These are phyloP conservation scores for Leccinum imitatum DNA, from an alignment of 768 basidiomycete genomes.

Conservation along the genomic window DNA sequence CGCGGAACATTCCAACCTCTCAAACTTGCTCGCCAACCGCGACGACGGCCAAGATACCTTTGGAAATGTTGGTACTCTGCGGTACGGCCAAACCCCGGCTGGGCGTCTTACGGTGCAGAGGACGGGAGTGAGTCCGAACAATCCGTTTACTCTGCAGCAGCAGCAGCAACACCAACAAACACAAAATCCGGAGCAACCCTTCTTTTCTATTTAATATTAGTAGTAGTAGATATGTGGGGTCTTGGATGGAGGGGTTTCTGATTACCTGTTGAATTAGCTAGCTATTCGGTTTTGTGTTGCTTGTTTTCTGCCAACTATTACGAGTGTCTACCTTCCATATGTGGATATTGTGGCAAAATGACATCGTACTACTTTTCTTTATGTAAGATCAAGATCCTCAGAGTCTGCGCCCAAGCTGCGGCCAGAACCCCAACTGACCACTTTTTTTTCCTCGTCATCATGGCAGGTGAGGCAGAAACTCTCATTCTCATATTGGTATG, in stretches of 20 bases:
- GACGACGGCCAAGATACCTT: constrained; percentile 97
- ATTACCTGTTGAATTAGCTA: constrained; percentile 18
- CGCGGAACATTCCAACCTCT: constrained; percentile 72
- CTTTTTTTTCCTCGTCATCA: neutral
- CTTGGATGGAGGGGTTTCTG: neutral
- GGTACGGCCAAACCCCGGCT: constrained; percentile 65
- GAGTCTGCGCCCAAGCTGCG: neutral
- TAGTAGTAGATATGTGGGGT: neutral
- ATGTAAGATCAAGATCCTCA: neutral
- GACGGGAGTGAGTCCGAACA: constrained; percentile 49
- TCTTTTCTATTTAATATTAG: constrained; percentile 66
- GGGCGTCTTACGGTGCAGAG: constrained; percentile 47
- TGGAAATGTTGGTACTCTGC: constrained; percentile 79
- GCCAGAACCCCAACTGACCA: neutral
- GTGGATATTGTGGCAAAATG: constrained; percentile 17
- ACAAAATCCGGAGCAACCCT: constrained; percentile 65
- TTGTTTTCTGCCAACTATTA: neutral
- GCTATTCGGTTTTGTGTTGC: neutral
- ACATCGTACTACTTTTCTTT: constrained; percentile 20
- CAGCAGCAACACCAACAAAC: constrained; percentile 51
- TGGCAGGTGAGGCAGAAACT: constrained; percentile 16
- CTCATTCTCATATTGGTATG: constrained; percentile 14
- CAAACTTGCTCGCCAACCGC: constrained; percentile 78
- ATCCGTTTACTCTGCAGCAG: constrained; percentile 58
- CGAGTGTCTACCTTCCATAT: constrained; percentile 14